Conservation (phyloP, 2,329 filamentous ascomycete genomes). For the Paracamarosporium sp. region DNA sequence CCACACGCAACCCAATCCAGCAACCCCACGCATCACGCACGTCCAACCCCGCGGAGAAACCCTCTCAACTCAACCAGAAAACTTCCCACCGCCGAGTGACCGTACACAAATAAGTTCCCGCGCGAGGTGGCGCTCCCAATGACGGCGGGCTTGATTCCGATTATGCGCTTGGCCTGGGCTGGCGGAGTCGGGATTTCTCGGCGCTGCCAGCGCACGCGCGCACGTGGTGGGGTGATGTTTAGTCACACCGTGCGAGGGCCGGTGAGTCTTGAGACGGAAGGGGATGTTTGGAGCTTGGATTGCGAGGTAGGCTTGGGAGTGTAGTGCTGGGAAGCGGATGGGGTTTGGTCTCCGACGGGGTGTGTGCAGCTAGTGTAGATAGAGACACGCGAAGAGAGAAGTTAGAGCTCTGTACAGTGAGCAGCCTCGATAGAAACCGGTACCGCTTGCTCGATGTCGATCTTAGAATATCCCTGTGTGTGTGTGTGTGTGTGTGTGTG, state of each 20-base stretch:
- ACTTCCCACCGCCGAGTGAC: background rate
- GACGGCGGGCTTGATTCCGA: background rate
- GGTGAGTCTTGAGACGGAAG: background rate
- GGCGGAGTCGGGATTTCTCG: background rate
- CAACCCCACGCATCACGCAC: background rate
- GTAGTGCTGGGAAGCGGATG: too few species aligned
- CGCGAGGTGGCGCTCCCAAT: background rate
- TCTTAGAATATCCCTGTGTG: background rate
- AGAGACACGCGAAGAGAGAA: background rate
- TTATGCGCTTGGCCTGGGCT: background rate
- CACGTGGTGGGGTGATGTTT: conserved; percentile 2
- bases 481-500: background rate
- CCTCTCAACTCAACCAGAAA: background rate
- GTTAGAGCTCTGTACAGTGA: background rate
- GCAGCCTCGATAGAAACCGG: background rate
- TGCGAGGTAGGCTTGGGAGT: too few species aligned
- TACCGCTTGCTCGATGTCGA: background rate
- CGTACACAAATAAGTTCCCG: background rate
- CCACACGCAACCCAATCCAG: background rate
- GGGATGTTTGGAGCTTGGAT: background rate
- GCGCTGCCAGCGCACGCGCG: background rate
- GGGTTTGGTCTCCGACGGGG: background rate
- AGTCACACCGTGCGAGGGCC: background rate
- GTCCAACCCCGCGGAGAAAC: conserved; percentile 15
- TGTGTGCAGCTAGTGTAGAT: background rate